A percentile compares a stretch with the other conserved stretches of the same genome.
phyloP scores from a whole-genome alignment of 2,329 filamentous ascomycete genomes.

The Cladorrhinum sp. region DNA sequence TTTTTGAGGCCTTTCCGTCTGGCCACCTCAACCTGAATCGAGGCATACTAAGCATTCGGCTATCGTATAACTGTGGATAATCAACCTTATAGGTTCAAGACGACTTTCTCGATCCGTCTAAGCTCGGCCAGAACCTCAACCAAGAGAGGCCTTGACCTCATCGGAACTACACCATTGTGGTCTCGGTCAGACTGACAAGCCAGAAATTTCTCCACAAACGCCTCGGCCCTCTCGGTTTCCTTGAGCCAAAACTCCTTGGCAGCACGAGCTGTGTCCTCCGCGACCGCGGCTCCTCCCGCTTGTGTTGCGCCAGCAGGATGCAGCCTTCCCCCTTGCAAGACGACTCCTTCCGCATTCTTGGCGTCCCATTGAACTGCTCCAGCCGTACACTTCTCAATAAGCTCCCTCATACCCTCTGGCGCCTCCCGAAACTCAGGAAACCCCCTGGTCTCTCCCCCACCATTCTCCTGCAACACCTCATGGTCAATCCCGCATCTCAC shows the following conservation, averaged over 20 bases:
- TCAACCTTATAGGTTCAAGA: neutral
- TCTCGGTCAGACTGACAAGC: neutral
- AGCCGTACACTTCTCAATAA: constrained; percentile 22
- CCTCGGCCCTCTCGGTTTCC: constrained; percentile 17
- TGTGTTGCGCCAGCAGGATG: constrained; percentile 4
- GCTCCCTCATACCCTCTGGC: neutral
- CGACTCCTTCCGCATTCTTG: constrained; percentile 9
- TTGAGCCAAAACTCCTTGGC: constrained; percentile 17
- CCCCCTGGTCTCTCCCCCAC: neutral
- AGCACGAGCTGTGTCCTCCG: constrained; percentile 4
- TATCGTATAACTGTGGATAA: neutral
- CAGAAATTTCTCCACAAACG: neutral
- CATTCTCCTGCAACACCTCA: constrained; percentile 19
- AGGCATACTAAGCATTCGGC: neutral
- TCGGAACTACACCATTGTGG: neutral
- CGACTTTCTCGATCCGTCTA: neutral
- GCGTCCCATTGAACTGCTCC: constrained; percentile 26
- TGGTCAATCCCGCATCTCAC: constrained; percentile 25
- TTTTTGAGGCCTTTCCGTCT: neutral
- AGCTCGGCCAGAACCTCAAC: neutral
- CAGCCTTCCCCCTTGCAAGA: constrained; percentile 17
- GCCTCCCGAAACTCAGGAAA: constrained; percentile 22
- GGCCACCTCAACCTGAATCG: neutral
- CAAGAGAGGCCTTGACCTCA: neutral
- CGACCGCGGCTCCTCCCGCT: neutral